Base-by-base conservation (phyloP, 1,139 yeast species). In the Wickerhamiella infanticola region DNA sequence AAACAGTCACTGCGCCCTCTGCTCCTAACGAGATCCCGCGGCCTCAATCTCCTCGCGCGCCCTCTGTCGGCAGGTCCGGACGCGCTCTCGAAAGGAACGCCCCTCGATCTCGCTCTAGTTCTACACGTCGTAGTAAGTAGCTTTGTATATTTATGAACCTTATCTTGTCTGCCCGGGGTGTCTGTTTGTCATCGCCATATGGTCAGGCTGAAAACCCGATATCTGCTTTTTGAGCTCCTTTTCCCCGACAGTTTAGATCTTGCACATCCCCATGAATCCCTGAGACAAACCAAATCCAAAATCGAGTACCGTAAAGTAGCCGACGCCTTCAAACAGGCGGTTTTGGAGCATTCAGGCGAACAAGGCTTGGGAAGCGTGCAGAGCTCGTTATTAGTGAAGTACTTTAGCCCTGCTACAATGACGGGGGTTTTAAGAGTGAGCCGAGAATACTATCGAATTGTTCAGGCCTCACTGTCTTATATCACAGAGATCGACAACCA, bases 121-220 rank as follows among this genome's bases (percentile, higher is more conserved):
- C 33, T 29, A 7, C 33, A 11, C 33, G 33, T 11, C 7, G 33
- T 18, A 18, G 18, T 18, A 18, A 18, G 18, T 18, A 18, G 18
- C 18, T 18, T 18, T 18, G 18, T 18, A 18, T 18, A 18, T 18
- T 18, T 18, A 18, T 18, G 18, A 18, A 18, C 18, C 18, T 18
- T 18, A 18, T 18, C 18, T 18, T 18, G 18, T 18, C 18, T 18
- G 18, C 18, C 18, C 18, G 18, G 18, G 18, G 18, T 18, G 18
- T 18, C 18, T 29, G 9, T 29, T 29, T 29, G 33, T 29, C 33
- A 29, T 11, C 37, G 37, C 8, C 9, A 23, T 5, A 86, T 88
- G 97, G 97, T 88, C 25, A 73, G 97, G 57, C 69, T 86, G 41
- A 88, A 88, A 61, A 80, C 86, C 33, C 67, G 97, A 53, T 88